Conservation (phyloP, 2,329 filamentous ascomycete genomes). For the Diaporthe helianthi region DNA sequence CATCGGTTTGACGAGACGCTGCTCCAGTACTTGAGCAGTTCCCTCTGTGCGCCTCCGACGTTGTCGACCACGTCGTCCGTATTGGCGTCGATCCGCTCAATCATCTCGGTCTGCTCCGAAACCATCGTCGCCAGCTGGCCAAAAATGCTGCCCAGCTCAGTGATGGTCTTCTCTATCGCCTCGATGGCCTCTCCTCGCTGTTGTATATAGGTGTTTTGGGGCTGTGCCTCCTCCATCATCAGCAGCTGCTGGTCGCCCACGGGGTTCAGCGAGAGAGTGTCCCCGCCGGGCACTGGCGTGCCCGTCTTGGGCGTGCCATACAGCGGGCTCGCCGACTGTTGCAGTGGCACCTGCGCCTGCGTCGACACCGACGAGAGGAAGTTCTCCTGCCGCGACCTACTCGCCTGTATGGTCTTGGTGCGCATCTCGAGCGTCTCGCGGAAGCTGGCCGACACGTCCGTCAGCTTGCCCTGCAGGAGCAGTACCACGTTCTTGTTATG, state of each 20-base stretch:
- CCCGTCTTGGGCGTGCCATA: slow-evolving; percentile 80
- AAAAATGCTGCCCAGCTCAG: slow-evolving; percentile 89
- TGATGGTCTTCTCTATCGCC: slow-evolving; percentile 94
- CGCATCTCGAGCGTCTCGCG: slow-evolving; percentile 96
- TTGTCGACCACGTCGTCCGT: slow-evolving; percentile 98
- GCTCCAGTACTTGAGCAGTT: slow-evolving; percentile 96
- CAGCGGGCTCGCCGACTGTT: slow-evolving; percentile 82
- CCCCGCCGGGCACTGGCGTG: slow-evolving; percentile 70
- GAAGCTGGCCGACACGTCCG: slow-evolving; percentile 93
- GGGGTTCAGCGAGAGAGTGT: slow-evolving; percentile 85
- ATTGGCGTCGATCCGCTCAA: slow-evolving; percentile 95
- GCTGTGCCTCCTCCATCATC: slow-evolving; percentile 91
- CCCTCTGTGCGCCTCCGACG: slow-evolving; percentile 93
- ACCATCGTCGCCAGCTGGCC: slow-evolving; percentile 97
- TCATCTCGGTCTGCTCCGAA: slow-evolving; percentile 96
- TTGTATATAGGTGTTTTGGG: slow-evolving; percentile 87
- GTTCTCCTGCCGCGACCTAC: slow-evolving; percentile 89
- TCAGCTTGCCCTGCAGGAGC: slow-evolving; percentile 87
- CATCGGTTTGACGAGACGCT: slow-evolving; percentile 93
- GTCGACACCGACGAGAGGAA: slow-evolving; percentile 91
- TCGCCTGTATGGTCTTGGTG: slow-evolving; percentile 97
- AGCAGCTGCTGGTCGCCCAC: slow-evolving; percentile 85
- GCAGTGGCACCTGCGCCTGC: slow-evolving; percentile 71
- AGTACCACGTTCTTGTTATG: slow-evolving; percentile 98
- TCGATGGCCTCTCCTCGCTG: slow-evolving; percentile 96